Evolutionary conservation across 495 filamentous ascomycete genomes (phyloP).

Genomic region (Penicillium flavigenum): DNA sequence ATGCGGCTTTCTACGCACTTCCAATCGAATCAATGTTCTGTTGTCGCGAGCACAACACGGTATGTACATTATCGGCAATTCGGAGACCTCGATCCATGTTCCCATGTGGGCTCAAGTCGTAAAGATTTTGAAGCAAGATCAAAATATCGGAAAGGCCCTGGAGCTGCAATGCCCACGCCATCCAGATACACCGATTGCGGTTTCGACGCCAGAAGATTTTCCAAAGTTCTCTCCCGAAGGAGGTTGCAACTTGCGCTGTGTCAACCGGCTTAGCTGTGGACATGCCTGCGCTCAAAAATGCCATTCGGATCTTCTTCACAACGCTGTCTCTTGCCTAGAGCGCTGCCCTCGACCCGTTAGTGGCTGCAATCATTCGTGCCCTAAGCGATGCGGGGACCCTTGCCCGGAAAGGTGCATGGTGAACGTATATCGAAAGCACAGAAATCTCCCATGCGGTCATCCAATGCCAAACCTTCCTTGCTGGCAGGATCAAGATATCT

Average conservation of each 20-base stretch:
- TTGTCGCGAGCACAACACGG: slow-evolving; percentile 72
- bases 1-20: slow-evolving; percentile 72
- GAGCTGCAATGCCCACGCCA: slow-evolving; percentile 69
- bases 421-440: slow-evolving; percentile 33
- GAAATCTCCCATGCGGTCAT: slow-evolving; percentile 63
- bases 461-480: slow-evolving; percentile 47
- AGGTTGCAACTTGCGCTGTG: slow-evolving; percentile 63
- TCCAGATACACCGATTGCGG: slow-evolving; percentile 53
- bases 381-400: slow-evolving; percentile 56
- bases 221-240: slow-evolving; percentile 62
- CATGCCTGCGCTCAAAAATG: slow-evolving; percentile 69
- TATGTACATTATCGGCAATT: slow-evolving; percentile 83
- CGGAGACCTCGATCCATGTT: slow-evolving; percentile 53
- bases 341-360: slow-evolving; percentile 55
- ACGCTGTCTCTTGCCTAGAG: slow-evolving; percentile 60
- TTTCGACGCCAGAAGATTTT: slow-evolving; percentile 65
- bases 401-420: slow-evolving; percentile 53
- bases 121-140: slow-evolving; percentile 46
- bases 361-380: slow-evolving; percentile 64
- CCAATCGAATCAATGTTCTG: slow-evolving; percentile 80
- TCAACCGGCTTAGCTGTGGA: slow-evolving; percentile 63
- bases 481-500: slow-evolving; percentile 46
- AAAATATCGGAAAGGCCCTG: slow-evolving; percentile 54
- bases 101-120: slow-evolving; percentile 71
- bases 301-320: slow-evolving; percentile 66